Conservation (phyloP, 495 filamentous ascomycete species). For the Aspergillus leporis region DNA sequence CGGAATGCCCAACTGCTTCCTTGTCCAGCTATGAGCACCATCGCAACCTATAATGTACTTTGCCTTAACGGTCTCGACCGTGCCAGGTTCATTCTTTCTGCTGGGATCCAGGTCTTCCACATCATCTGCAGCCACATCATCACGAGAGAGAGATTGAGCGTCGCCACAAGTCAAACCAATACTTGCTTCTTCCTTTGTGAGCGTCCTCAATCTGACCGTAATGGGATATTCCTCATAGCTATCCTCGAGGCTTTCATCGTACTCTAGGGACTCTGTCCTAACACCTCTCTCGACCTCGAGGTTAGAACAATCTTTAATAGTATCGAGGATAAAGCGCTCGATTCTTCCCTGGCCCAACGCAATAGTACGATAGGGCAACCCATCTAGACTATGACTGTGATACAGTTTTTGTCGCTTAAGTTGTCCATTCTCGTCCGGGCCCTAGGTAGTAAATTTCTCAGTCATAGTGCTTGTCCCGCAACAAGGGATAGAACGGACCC, state of each 20-base stretch:
- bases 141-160: slow-evolving; percentile 37
- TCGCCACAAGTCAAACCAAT: slow-evolving; percentile 12
- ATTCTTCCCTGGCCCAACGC: slow-evolving; percentile 58
- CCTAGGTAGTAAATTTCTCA: slow-evolving; percentile 17
- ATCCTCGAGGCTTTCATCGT: slow-evolving; percentile 42
- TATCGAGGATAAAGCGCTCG: slow-evolving; percentile 57
- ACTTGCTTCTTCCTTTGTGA: slow-evolving; percentile 44
- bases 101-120: slow-evolving; percentile 52
- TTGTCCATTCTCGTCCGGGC: slow-evolving; percentile 44
- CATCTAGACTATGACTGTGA: slow-evolving; percentile 38
- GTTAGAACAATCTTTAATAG: slow-evolving; percentile 41
- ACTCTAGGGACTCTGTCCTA: slow-evolving; percentile 44
- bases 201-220: slow-evolving; percentile 45
- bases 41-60: slow-evolving; percentile 72
- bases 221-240: slow-evolving; percentile 55
- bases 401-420: slow-evolving; percentile 53
- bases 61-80: slow-evolving; percentile 47
- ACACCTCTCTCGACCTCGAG: slow-evolving; percentile 54
- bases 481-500: slow-evolving; percentile 18
- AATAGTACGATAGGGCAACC: slow-evolving; percentile 55
- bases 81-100: slow-evolving; percentile 29
- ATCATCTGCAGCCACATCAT: slow-evolving; percentile 55
- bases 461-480: background rate
- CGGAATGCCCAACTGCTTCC: slow-evolving; percentile 54
- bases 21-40: slow-evolving; percentile 64